These are phyloP conservation scores for Chimonanthus salicifolius DNA, from an alignment of 164 flowering plant genomes.

Conservation along the genomic window DNA sequence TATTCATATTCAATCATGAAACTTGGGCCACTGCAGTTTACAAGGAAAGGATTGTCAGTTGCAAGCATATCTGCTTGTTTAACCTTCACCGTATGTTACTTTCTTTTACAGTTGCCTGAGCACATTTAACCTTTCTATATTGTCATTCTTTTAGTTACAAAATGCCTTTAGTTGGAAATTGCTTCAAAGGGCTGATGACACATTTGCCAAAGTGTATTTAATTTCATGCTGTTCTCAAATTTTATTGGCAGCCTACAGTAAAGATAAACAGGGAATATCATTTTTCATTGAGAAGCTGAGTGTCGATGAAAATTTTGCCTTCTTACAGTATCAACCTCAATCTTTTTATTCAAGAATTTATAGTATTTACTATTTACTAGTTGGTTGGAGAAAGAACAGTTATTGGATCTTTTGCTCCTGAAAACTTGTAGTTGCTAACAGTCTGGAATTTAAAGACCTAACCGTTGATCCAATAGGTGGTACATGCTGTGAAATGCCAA, in stretches of 20 bases:
- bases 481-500: neutral
- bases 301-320: neutral
- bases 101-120: neutral
- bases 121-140: neutral
- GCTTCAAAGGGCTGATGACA: neutral
- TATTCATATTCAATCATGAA: constrained; percentile 74
- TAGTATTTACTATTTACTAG: neutral
- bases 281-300: neutral
- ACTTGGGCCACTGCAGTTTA: constrained; percentile 79
- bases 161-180: neutral
- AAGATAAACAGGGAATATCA: neutral
- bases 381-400: neutral
- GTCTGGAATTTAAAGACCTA: neutral
- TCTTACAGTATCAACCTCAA: neutral
- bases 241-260: neutral
- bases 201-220: neutral
- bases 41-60: constrained; percentile 83
- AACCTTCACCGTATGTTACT: constrained; percentile 67
- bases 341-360: neutral
- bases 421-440: too few relatives aligned
- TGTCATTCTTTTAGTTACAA: neutral
- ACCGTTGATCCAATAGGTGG: neutral
- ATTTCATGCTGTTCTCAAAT: neutral
- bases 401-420: too few relatives aligned
- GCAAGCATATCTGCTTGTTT: constrained; percentile 91